Base-by-base conservation (phyloP, 495 filamentous ascomycete species). In the Patellaria atrata region DNA sequence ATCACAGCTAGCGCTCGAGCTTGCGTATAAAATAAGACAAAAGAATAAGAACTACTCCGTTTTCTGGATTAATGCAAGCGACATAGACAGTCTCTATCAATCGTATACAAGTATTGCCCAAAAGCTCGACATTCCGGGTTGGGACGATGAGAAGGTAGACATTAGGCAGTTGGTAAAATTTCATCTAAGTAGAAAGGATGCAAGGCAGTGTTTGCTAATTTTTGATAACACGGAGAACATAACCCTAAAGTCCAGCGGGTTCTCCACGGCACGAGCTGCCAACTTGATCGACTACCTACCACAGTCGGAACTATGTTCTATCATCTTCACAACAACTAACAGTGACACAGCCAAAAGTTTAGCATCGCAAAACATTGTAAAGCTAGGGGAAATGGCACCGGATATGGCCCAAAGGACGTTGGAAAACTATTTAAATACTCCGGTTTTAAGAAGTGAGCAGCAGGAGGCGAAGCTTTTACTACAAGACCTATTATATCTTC, bases 41-140 rank as follows among this genome's bases (percentile, higher is more conserved):
- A 33, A 20, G 30, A 15, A 33, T 9, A 14, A 14, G n/a, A 8
- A 33, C 30, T 18, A 12, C 30, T 33, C 15, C 8, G 13, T 33
- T 33, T 20, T 33, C 16, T 33, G 30, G 30, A 33, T 33, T 5
- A n/a, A 15, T 4, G 30, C 30, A 33, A 15, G n/a, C 5, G 22
- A 33, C 15, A 33, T 16, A 20, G 30, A 33, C 4, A 30, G 38
- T 12, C 51, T 73, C 20, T 46, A 68, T 7, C 58, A 68, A 41
- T 51, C 60, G 0, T 73, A 62, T 43, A 10, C 22, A 6, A 47
- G 54, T 1, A 61, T 71, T 28, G 61, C 55, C 0, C 15, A 29
- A 14, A 22, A 27, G 28, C 35, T 41, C 33, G 8, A 6, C 22
- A 43, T 41, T 37, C 37, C 23, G 23, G 43, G 2, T 37, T 61